Evolutionary conservation across 768 basidiomycete genomes (phyloP).

Genomic region (Boletus rubroflammeus): DNA sequence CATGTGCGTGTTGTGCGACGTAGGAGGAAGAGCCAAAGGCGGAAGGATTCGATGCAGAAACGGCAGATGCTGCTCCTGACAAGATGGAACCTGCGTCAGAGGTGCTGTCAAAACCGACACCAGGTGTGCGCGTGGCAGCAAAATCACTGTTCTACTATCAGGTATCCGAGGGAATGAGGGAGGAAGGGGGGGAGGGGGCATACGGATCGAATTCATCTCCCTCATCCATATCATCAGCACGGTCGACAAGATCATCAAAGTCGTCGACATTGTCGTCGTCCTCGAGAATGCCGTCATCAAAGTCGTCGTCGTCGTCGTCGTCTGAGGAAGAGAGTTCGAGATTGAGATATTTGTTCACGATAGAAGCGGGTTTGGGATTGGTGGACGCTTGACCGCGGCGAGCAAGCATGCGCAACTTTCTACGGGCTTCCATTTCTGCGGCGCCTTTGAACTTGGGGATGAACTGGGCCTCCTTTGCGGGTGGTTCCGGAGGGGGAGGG

Average conservation of each 20-base stretch:
- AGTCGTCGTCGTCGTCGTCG: constrained; percentile 50
- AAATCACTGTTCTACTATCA: constrained; percentile 51
- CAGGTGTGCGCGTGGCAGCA: constrained; percentile 52
- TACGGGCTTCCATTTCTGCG: constrained; percentile 80
- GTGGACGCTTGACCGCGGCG: constrained; percentile 41
- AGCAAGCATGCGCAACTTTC: constrained; percentile 63
- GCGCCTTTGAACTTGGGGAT: constrained; percentile 78
- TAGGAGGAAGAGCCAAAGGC: constrained; percentile 47
- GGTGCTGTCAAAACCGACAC: constrained; percentile 52
- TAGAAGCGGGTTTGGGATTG: constrained; percentile 21
- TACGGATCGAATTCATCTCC: constrained; percentile 81
- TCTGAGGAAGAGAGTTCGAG: constrained; percentile 49
- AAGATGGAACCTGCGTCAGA: constrained; percentile 62
- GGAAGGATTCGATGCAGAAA: constrained; percentile 56
- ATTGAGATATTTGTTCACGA: constrained; percentile 40
- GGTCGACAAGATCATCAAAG: constrained; percentile 50
- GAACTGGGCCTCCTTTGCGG: constrained; percentile 54
- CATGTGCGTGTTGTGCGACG: constrained; percentile 32
- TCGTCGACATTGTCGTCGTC: constrained; percentile 50
- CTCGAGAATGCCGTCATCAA: constrained; percentile 44
- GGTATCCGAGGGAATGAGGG: not conserved
- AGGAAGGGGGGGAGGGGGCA: constrained; percentile 30
- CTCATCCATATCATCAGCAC: constrained; percentile 53
- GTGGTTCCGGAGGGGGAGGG: constrained; percentile 31
- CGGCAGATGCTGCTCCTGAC: constrained; percentile 46